phyloP scores from a whole-genome alignment of 2,329 filamentous ascomycete genomes.

The Penicillium corylophilum region DNA sequence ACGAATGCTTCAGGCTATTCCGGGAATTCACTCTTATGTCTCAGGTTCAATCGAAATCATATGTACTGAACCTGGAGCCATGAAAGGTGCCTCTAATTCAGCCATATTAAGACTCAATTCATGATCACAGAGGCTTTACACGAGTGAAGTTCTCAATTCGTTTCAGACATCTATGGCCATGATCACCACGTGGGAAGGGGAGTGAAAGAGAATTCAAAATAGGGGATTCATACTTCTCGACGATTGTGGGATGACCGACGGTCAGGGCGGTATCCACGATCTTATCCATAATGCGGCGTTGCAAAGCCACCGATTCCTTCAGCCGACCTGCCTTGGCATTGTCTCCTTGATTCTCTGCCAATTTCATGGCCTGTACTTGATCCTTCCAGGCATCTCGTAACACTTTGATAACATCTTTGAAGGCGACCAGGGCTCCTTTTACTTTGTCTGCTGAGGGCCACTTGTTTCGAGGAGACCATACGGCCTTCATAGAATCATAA shows the following conservation, averaged over 20 bases:
- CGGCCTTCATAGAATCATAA: conserved; percentile 61
- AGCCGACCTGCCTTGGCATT: conserved; percentile 54
- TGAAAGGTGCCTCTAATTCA: conserved; percentile 28
- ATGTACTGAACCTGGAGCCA: background rate
- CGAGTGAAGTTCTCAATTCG: conserved; percentile 35
- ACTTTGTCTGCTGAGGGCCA: conserved; percentile 52
- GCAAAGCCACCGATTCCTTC: conserved; percentile 57
- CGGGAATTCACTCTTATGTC: background rate
- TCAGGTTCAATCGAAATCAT: background rate
- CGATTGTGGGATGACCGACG: conserved; percentile 47
- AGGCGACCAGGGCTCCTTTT: conserved; percentile 54
- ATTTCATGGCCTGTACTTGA: conserved; percentile 55
- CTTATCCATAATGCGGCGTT: conserved; percentile 57
- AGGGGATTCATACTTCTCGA: conserved; percentile 48
- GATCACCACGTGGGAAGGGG: conserved; percentile 23
- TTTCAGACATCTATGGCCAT: conserved; percentile 37
- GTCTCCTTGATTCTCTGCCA: conserved; percentile 59
- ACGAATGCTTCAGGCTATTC: background rate
- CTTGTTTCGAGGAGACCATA: conserved; percentile 59
- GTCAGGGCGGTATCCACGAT: conserved; percentile 46
- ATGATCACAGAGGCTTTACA: conserved; percentile 36
- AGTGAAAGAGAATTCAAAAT: conserved; percentile 7
- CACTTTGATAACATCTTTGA: conserved; percentile 60
- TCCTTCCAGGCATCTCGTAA: conserved; percentile 63
- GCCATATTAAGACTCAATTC: conserved; percentile 26